Conservation (phyloP, 768 basidiomycete genomes). For the Panus rudis region DNA sequence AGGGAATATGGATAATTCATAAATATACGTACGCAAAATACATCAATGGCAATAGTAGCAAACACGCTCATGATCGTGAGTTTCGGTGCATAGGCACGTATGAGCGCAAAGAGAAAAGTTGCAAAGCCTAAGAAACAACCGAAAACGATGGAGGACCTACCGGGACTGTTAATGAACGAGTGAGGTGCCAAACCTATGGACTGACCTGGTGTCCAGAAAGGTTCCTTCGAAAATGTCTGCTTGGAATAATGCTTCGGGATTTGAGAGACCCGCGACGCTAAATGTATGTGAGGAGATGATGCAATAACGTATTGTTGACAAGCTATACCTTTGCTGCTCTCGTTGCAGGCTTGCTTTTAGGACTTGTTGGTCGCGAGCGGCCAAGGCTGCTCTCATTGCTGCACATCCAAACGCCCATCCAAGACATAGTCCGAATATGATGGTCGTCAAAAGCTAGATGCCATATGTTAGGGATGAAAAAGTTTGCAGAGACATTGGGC, state of each 20-base stretch:
- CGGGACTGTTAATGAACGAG: neutral
- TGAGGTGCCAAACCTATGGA: neutral
- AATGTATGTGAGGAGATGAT: conserved; percentile 8
- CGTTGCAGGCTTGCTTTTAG: conserved; percentile 22
- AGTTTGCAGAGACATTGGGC: neutral
- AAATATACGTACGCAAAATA: conserved; percentile 29
- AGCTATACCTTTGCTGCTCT: conserved; percentile 26
- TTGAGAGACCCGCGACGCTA: conserved; percentile 28
- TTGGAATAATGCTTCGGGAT: conserved; percentile 32
- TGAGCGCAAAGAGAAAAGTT: conserved; percentile 34
- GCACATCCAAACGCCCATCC: conserved; percentile 53
- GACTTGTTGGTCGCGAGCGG: conserved; percentile 29
- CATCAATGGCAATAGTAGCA: conserved; percentile 40
- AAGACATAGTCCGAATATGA: conserved; percentile 38
- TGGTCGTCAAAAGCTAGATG: conserved; percentile 31
- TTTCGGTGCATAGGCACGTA: conserved; percentile 41
- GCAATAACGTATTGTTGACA: neutral
- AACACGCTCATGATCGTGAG: conserved; percentile 39
- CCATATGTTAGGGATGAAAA: neutral
- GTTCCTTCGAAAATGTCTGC: conserved; percentile 39
- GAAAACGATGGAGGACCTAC: conserved; percentile 36
- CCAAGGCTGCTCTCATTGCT: conserved; percentile 43
- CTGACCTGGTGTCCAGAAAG: conserved; percentile 40
- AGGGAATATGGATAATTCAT: neutral
- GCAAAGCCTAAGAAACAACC: conserved; percentile 45